Evolutionary conservation across 768 basidiomycete genomes (phyloP).

Genomic region (Mrakia hoshinonis): DNA sequence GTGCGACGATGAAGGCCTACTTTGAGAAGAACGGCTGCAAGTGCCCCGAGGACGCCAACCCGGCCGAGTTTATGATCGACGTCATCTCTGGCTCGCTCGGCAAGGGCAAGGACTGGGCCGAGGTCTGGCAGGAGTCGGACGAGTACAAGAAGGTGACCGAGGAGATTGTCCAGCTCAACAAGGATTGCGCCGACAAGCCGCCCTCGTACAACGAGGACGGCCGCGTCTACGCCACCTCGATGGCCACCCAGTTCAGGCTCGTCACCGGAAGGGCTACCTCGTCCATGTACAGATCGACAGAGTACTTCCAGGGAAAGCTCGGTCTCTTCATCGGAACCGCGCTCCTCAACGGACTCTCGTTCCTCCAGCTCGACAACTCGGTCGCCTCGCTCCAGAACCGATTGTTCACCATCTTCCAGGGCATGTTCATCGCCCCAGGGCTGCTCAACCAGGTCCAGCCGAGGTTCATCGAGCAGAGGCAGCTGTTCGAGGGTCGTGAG

Average conservation of each 20-base stretch:
- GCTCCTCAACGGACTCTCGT: constrained; percentile 36
- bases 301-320: constrained; percentile 21
- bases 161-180: constrained; percentile 46
- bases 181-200: constrained; percentile 32
- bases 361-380: constrained; percentile 39
- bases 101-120: constrained; percentile 62
- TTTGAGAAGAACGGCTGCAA: constrained; percentile 56
- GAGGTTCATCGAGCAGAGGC: constrained; percentile 39
- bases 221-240: constrained; percentile 25
- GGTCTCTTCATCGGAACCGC: constrained; percentile 27
- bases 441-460: constrained; percentile 33
- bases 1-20: constrained; percentile 58
- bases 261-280: constrained; percentile 9
- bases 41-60: constrained; percentile 65
- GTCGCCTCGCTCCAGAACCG: constrained; percentile 24
- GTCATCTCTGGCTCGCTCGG: constrained; percentile 32
- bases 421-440: constrained; percentile 30
- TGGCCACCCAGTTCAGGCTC: constrained; percentile 29
- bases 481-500: constrained; percentile 41
- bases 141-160: constrained; percentile 46
- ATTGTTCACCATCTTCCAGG: constrained; percentile 29
- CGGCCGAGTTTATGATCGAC: constrained; percentile 46
- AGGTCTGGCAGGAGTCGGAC: constrained; percentile 64
- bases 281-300: constrained; percentile 26
- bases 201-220: constrained; percentile 32